These are phyloP conservation scores for Cryptococcus sp. DNA, from an alignment of 1,284 basidiomycete species.

Conservation along the genomic window DNA sequence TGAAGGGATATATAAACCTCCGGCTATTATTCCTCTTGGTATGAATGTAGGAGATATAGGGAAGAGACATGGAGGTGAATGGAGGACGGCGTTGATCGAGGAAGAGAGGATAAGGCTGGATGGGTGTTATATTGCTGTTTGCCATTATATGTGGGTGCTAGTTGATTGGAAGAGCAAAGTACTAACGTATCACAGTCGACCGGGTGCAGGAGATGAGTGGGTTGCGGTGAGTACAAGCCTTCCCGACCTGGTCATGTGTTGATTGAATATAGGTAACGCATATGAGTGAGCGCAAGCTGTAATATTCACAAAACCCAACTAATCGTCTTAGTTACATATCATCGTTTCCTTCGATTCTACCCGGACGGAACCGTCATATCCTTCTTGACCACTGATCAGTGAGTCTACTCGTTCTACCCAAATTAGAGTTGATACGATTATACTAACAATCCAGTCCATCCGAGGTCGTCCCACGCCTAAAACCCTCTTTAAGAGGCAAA, in stretches of 20 bases:
- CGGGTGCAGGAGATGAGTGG: conserved; percentile 74
- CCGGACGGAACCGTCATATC: conserved; percentile 81
- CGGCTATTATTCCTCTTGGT: conserved; percentile 46
- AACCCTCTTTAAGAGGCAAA: conserved; percentile 73
- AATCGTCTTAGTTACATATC: conserved; percentile 41
- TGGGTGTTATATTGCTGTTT: conserved; percentile 83
- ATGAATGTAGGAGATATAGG: conserved; percentile 47
- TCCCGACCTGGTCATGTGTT: neutral
- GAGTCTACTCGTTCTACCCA: conserved; percentile 35
- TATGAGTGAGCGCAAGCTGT: conserved; percentile 34
- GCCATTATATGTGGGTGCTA: conserved; percentile 58
- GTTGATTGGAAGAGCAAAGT: conserved; percentile 5
- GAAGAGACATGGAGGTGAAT: conserved; percentile 58
- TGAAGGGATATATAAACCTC: conserved; percentile 62
- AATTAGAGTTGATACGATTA: neutral
- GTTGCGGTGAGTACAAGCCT: conserved; percentile 61
- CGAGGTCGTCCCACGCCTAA: conserved; percentile 70
- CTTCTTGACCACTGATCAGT: conserved; percentile 74
- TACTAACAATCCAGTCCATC: conserved; percentile 52
- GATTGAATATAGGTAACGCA: conserved; percentile 32
- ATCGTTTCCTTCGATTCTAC: conserved; percentile 70
- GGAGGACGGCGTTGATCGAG: conserved; percentile 70
- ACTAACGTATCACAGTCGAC: conserved; percentile 54
- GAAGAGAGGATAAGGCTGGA: conserved; percentile 77
- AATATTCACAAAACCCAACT: neutral